Conservation (phyloP, 1,139 yeast species). For the Yamadazyma mexicana region DNA sequence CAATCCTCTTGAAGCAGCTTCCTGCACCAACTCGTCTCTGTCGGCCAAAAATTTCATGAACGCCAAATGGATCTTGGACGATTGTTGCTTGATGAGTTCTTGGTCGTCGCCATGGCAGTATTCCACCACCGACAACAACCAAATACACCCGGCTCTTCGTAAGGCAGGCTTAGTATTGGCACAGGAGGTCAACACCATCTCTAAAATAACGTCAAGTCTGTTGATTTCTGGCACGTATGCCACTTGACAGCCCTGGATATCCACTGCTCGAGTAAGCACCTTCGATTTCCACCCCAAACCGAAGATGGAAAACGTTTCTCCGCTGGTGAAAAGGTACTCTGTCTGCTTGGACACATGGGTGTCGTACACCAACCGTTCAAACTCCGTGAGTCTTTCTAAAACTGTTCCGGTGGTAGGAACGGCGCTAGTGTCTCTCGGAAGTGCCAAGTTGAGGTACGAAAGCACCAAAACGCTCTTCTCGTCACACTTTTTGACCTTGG, state of each 20-base stretch:
- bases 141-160: conserved; percentile 77
- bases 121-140: conserved; percentile 81
- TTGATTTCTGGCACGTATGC: conserved; percentile 22
- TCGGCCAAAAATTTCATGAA: conserved; percentile 78
- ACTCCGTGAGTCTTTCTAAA: conserved; percentile 19
- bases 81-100: conserved; percentile 37
- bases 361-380: conserved; percentile 52
- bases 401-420: conserved; percentile 8
- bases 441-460: conserved; percentile 53
- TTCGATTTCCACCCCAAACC: conserved; percentile 79
- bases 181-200: conserved; percentile 52
- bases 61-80: conserved; percentile 63
- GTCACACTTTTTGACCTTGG: conserved; percentile 54
- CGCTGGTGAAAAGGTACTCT: conserved; percentile 73
- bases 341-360: conserved; percentile 68
- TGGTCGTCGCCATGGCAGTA: conserved; percentile 55
- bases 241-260: conserved; percentile 39
- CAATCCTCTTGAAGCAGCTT: conserved; percentile 87
- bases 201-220: conserved; percentile 40
- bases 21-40: conserved; percentile 83
- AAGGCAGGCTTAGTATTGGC: conserved; percentile 69
- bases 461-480: conserved; percentile 61
- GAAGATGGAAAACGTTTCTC: conserved; percentile 76
- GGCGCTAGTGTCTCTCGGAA: neutral
- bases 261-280: conserved; percentile 50